Evolutionary conservation across 1,284 basidiomycete genomes (phyloP).

Genomic region (Rhodotorula mucilaginosa): DNA sequence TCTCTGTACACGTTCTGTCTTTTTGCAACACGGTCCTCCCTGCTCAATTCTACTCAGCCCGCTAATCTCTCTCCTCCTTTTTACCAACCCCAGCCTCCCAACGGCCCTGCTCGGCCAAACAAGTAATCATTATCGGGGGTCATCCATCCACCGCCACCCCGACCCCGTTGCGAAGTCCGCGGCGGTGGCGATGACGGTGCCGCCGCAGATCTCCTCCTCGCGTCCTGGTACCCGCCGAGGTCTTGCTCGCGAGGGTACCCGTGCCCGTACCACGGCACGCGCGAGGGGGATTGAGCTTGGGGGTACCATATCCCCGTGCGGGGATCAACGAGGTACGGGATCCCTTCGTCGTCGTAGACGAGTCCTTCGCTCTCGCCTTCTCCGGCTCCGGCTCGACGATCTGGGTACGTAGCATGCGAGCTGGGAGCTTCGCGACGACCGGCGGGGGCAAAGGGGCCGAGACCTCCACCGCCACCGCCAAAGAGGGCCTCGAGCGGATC

Average conservation of each 20-base stretch:
- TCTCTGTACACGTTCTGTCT: too few species aligned
- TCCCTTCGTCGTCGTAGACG: background rate
- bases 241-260: slow-evolving; percentile 1
- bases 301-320: background rate
- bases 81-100: background rate
- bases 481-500: background rate
- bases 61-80: too few species aligned
- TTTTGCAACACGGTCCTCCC: too few species aligned
- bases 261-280: background rate
- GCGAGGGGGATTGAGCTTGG: background rate
- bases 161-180: background rate
- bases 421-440: background rate
- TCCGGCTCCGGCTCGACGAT: background rate
- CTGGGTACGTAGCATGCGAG: too few species aligned
- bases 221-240: background rate
- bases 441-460: background rate
- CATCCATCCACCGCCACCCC: background rate
- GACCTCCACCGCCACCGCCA: background rate
- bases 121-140: slow-evolving; percentile 1
- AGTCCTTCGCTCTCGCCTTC: background rate
- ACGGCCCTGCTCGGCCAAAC: background rate
- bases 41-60: too few species aligned
- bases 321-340: background rate
- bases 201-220: too few species aligned
- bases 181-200: too few species aligned